phyloP scores from a whole-genome alignment of 805 yeast species.

The Kodamaea fukazawae region DNA sequence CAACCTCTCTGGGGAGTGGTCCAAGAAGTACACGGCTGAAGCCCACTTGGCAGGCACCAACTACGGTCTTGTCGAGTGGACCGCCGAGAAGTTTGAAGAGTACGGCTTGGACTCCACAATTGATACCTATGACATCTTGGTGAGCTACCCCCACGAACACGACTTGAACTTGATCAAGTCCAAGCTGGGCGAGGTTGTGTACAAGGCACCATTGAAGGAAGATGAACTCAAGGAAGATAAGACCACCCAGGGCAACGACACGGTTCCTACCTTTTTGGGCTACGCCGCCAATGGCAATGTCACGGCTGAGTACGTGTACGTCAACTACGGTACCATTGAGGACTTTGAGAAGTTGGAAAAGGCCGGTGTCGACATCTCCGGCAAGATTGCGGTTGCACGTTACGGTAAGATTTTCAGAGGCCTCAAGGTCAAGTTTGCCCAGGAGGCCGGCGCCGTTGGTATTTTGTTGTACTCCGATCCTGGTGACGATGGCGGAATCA shows the following conservation, averaged over 20 bases:
- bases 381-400: constrained; percentile 60
- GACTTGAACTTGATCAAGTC: constrained; percentile 34
- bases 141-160: constrained; percentile 50
- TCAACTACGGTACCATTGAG: constrained; percentile 55
- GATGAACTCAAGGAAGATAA: constrained; percentile 42
- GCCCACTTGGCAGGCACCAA: constrained; percentile 50
- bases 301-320: constrained; percentile 53
- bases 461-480: constrained; percentile 59
- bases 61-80: constrained; percentile 45
- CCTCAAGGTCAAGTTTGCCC: constrained; percentile 59
- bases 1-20: constrained; percentile 44
- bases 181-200: constrained; percentile 32
- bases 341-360: constrained; percentile 49
- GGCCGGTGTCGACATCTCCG: constrained; percentile 43
- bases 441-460: constrained; percentile 59
- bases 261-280: constrained; percentile 54
- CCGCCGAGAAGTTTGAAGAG: constrained; percentile 46
- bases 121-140: constrained; percentile 57
- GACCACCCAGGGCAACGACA: constrained; percentile 36
- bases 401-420: constrained; percentile 53
- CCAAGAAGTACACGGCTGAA: constrained; percentile 37
- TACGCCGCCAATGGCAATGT: constrained; percentile 66
- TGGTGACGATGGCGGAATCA: constrained; percentile 56
- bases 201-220: constrained; percentile 51
- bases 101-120: constrained; percentile 45